Conservation (phyloP, 345 rosid genomes). For the Noccaea bulbosa region DNA sequence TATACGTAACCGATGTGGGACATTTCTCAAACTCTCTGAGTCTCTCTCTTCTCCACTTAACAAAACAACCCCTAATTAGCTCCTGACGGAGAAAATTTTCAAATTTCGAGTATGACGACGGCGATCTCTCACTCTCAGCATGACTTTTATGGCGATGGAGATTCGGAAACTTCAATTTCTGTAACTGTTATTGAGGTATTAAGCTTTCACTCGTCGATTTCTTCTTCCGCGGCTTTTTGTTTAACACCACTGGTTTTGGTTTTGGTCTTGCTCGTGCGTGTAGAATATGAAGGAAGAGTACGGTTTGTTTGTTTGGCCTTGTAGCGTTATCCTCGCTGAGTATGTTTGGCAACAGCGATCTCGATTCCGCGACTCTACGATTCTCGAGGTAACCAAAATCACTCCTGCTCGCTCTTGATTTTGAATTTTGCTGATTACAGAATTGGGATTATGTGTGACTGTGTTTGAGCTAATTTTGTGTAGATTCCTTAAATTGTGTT, state of each 20-base stretch:
- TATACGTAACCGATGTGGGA: too few species aligned
- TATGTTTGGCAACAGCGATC: constrained; percentile 86
- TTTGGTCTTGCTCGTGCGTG: not conserved
- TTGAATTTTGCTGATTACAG: not conserved
- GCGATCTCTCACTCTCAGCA: constrained; percentile 67
- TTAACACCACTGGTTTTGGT: not conserved
- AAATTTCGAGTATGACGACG: constrained; percentile 47
- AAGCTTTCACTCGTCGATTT: constrained; percentile 11
- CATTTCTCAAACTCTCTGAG: too few species aligned
- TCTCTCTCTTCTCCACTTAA: too few species aligned
- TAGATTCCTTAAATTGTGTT: not conserved
- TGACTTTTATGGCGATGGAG: constrained; percentile 50
- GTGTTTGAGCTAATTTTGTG: not conserved
- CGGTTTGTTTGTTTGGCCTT: constrained; percentile 90
- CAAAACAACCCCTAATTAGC: not conserved
- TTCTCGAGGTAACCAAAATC: constrained; percentile 56
- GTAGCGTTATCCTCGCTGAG: constrained; percentile 82
- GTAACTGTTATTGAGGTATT: constrained; percentile 75
- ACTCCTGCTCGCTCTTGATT: not conserved
- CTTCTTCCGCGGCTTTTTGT: not conserved
- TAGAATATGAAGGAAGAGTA: constrained; percentile 91
- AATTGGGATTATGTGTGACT: not conserved
- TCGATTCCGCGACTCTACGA: constrained; percentile 53
- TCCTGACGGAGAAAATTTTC: not conserved
- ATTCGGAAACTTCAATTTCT: constrained; percentile 48